Base-by-base conservation (phyloP, 805 yeast species). In the Starmerella tilneyi region DNA sequence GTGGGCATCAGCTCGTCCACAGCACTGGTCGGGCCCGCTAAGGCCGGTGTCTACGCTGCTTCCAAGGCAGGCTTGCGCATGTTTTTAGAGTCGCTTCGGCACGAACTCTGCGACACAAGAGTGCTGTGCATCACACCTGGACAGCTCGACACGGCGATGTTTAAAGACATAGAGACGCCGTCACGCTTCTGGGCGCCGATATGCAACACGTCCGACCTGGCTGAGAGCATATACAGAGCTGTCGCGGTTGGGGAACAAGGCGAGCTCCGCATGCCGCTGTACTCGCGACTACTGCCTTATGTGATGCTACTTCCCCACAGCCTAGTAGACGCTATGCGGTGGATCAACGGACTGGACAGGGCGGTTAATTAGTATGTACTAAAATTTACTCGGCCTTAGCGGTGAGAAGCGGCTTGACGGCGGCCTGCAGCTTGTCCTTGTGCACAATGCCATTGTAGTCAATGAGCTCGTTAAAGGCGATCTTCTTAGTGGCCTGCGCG, bases 61-160 rank as follows among this genome's bases (percentile, higher is more conserved):
- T 75, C 89, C 9, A 84, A 84, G 58, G 77, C 86, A 0, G 94
- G 89, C 0, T 64, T 81, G 32, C 76, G 83, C 44, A 79, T 84
- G 0, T 65, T 81, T 35, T 92, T 81, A 59, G 84, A 78, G 54
- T 74, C 84, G 1, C 60, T 84, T 23, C 71, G 80, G 0, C 76
- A 76, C 57, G 84, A 78, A 57, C 59, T 79, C 29, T 13, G 21
- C 2, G 78, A 79, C 1, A 73, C 84, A n/a, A 77, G 78, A 50
- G 78, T 88, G 0, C 64, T 84, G 34, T 63, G 84, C 24, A 65
- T 83, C 0, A 80, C 86, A 51, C 88, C 94, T 0, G 94, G 94
- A 0, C 94, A 84, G 58, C 62, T 84, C 43, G 73, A 68, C 45
- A 84, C 94, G 0, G 56, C 61, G 2, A 73, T 84, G 82, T 84